A percentile compares a stretch with the other conserved stretches of the same genome.
These are phyloP conservation scores for Mimosa bimucronata DNA, from an alignment of 306 rosid species.

Conservation along the genomic window DNA sequence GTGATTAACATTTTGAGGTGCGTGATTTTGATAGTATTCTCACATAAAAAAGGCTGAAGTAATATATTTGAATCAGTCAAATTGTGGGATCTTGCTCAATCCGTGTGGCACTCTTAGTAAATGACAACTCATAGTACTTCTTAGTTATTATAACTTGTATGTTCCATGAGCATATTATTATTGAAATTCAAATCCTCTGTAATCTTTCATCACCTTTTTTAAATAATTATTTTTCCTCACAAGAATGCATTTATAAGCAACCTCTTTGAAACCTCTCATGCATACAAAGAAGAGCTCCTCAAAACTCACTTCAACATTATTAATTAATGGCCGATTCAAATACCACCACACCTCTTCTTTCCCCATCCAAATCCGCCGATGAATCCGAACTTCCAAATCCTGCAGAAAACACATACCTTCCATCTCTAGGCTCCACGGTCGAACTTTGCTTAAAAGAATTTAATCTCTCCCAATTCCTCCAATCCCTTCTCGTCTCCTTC, in stretches of 20 bases:
- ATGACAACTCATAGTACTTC: too few species aligned
- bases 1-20: too few species aligned
- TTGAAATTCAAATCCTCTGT: too few species aligned
- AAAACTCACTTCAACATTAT: neutral
- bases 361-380: neutral
- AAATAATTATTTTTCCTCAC: too few species aligned
- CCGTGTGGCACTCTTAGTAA: too few species aligned
- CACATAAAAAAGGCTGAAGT: too few species aligned
- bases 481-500: conserved; percentile 1
- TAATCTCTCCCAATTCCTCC: conserved; percentile 28
- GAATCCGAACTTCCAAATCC: neutral
- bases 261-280: neutral
- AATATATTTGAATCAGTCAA: too few species aligned
- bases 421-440: neutral
- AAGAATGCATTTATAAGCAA: neutral
- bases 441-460: neutral
- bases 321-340: neutral
- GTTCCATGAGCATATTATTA: too few species aligned
- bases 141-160: too few species aligned
- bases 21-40: too few species aligned
- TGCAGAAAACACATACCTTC: neutral
- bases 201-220: too few species aligned
- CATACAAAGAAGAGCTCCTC: neutral
- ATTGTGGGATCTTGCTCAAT: too few species aligned
- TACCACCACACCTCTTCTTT: neutral